Conservation (phyloP, 2,329 filamentous ascomycete genomes). For the Gaeumannomyces sp. region DNA sequence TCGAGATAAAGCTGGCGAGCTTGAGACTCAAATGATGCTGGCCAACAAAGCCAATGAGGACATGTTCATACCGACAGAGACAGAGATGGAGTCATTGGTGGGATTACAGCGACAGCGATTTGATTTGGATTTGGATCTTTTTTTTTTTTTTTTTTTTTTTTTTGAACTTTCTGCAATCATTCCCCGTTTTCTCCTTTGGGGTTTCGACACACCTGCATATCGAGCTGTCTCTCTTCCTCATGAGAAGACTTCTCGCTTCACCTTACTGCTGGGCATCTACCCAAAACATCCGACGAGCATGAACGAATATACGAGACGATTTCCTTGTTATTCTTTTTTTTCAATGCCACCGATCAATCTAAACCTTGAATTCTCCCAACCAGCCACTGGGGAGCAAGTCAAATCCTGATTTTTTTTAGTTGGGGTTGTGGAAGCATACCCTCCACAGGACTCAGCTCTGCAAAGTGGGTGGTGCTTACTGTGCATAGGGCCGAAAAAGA, state of each 20-base stretch:
- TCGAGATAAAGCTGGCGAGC: constrained; percentile 37
- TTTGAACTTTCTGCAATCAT: background rate
- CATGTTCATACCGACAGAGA: background rate
- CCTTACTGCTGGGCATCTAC: background rate
- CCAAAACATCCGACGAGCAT: background rate
- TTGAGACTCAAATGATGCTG: background rate
- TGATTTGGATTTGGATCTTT: background rate
- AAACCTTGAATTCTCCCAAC: background rate
- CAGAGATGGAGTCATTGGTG: background rate
- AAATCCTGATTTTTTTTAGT: background rate
- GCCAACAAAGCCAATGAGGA: background rate
- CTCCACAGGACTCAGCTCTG: background rate
- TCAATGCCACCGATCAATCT: background rate
- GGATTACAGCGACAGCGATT: background rate
- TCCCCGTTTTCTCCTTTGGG: background rate
- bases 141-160: background rate
- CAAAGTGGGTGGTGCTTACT: background rate
- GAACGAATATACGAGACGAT: background rate
- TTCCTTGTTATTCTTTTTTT: background rate
- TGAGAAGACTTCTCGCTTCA: too few species aligned
- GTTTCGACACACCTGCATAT: too few species aligned
- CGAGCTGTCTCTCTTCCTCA: too few species aligned
- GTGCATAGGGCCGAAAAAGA: background rate
- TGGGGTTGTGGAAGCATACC: background rate
- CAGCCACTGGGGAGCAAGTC: background rate